phyloP scores from a whole-genome alignment of 2,329 filamentous ascomycete species.

The Sporothrix protearum region DNA sequence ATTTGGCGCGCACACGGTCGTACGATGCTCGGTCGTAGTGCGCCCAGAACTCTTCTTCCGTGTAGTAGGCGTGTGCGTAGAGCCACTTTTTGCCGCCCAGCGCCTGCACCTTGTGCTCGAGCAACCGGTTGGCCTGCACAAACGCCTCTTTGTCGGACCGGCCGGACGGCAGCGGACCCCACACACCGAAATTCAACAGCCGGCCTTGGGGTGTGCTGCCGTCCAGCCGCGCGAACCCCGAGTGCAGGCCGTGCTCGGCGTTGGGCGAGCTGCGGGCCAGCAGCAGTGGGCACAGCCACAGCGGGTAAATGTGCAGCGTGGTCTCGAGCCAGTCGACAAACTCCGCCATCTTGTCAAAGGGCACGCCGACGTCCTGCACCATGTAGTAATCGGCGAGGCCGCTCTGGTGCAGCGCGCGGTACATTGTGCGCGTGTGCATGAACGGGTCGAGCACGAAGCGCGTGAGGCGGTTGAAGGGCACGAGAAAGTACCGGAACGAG shows the following conservation, averaged over 20 bases:
- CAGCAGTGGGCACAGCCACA: slow-evolving; percentile 55
- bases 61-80: slow-evolving; percentile 67
- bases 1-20: slow-evolving; percentile 56
- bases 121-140: slow-evolving; percentile 53
- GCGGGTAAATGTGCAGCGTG: slow-evolving; percentile 48
- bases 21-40: slow-evolving; percentile 62
- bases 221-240: slow-evolving; percentile 41
- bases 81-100: slow-evolving; percentile 66
- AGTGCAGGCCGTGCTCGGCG: slow-evolving; percentile 46
- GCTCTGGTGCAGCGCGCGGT: slow-evolving; percentile 61
- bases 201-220: slow-evolving; percentile 33
- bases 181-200: slow-evolving; percentile 61
- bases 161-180: slow-evolving; percentile 46
- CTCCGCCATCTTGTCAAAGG: slow-evolving; percentile 41
- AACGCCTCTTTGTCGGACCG: slow-evolving; percentile 44
- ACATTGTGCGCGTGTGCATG: slow-evolving; percentile 62
- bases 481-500: slow-evolving; percentile 61
- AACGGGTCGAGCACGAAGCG: slow-evolving; percentile 60
- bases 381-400: slow-evolving; percentile 59
- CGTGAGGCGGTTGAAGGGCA: slow-evolving; percentile 57
- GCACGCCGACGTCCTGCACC: slow-evolving; percentile 60
- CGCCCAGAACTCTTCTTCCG: slow-evolving; percentile 64
- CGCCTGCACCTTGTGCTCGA: slow-evolving; percentile 58
- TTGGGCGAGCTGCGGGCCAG: slow-evolving; percentile 42
- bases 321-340: slow-evolving; percentile 49